Evolutionary conservation across 768 basidiomycete species (phyloP), one percentile per base, ranked within the genome.

Genomic region (Pleurotus citrinopileatus): DNA sequence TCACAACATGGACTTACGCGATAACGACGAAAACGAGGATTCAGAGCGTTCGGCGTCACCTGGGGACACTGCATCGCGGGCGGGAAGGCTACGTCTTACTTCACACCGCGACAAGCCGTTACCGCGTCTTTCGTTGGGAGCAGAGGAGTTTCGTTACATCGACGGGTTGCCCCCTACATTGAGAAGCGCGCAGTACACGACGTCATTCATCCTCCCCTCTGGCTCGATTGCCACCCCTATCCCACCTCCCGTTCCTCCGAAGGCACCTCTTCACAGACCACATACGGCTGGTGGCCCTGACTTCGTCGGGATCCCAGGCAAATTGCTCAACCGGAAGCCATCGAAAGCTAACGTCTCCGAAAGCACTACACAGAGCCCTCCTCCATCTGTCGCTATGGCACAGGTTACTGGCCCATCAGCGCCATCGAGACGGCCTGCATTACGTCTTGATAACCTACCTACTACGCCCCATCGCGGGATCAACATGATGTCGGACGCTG

Each of bases 401-500:
- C 17, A 44, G 26, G 43, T 44, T 17, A 17, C 10, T 26, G 43
- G 20, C 10, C 43, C 43, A 4, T 40, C 38, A 40, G 7, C 42
- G 4, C 15, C 32, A 34, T 44, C 43, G 6, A 44, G 17, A 19
- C 43, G 26, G 13, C 48, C 48, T 34, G 22, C 28, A 1, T 23
- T 51, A 15, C 48, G 34, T 20, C 48, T 51, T 2, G 48, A 51
- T 26, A 51, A 51, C 22, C 22, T 51, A 10, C 48, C 48, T 13
- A 34, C 48, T 10, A 23, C 48, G 7, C 32, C 48, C 9, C 26
- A 20, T 22, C 48, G 32, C 29, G 38, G 52, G 4, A 27, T 28
- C 37, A 42, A 44, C 27, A 42, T 46, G 58, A 58, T 22, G 66
- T 71, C 2, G 66, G 52, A 53, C n/a, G 38, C 42, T 12, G 47